These are phyloP conservation scores for Kregervanrija pseudodelftensis DNA, from an alignment of 805 yeast genomes.

Conservation along the genomic window DNA sequence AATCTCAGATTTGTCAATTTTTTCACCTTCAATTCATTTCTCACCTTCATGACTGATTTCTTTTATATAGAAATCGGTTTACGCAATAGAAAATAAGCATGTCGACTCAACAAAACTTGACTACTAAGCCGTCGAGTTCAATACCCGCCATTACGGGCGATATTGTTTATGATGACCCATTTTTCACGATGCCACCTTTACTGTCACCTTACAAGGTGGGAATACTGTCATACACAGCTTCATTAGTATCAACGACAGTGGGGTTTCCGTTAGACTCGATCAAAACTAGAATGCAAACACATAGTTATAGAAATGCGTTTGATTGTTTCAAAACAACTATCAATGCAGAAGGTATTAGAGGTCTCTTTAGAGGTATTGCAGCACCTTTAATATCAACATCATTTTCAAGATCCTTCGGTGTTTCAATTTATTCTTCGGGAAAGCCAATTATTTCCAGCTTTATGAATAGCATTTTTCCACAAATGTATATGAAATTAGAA, in stretches of 20 bases:
- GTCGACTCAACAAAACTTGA: too few relatives aligned
- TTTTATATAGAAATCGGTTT: too few relatives aligned
- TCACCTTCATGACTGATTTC: too few relatives aligned
- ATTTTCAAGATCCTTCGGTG: conserved; percentile 56
- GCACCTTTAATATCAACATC: conserved; percentile 69
- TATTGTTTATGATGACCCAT: conserved; percentile 37
- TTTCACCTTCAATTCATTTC: too few relatives aligned
- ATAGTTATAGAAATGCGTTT: conserved; percentile 47
- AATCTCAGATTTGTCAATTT: too few relatives aligned
- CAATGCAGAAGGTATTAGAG: conserved; percentile 54
- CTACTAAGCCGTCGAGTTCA: background rate
- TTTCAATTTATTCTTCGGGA: conserved; percentile 50
- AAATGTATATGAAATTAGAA: too few relatives aligned
- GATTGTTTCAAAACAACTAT: conserved; percentile 54
- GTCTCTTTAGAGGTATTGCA: conserved; percentile 69
- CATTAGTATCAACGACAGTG: conserved; percentile 55
- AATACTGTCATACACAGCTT: conserved; percentile 56
- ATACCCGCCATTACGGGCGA: conserved; percentile 57
- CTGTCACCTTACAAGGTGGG: conserved; percentile 50
- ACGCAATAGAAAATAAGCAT: too few relatives aligned
- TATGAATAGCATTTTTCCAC: conserved; percentile 1
- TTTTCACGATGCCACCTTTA: conserved; percentile 39
- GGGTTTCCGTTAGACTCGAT: conserved; percentile 86
- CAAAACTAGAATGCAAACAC: conserved; percentile 81
- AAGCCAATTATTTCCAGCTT: conserved; percentile 35